Evolutionary conservation across 805 yeast genomes (phyloP).

Genomic region (Kodamaea kaohsiungensis): DNA sequence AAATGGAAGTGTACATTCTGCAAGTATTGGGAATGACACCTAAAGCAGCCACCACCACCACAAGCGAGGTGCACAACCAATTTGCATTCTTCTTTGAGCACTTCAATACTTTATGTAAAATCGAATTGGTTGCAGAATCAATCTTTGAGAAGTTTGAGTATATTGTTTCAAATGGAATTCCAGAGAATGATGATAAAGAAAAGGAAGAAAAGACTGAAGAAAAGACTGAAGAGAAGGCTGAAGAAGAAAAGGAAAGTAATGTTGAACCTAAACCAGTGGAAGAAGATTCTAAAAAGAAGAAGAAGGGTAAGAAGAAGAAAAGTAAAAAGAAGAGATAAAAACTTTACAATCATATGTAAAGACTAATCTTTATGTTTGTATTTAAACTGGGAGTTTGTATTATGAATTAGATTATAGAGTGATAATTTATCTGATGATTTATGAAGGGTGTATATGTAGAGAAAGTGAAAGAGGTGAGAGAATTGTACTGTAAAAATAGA

Average conservation of each 20-base stretch:
- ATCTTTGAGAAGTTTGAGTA: conserved; percentile 27
- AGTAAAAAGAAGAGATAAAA: conserved; percentile 20
- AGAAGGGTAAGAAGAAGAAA: conserved; percentile 32
- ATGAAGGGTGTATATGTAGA: background rate
- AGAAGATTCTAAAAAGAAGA: conserved; percentile 18
- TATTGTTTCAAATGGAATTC: conserved; percentile 14
- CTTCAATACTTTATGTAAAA: conserved; percentile 34
- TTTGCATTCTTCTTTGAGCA: conserved; percentile 27
- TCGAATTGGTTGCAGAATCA: conserved; percentile 29
- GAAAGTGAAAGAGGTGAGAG: background rate
- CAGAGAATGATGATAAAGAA: conserved; percentile 10
- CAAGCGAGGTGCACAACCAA: conserved; percentile 17
- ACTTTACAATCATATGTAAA: background rate
- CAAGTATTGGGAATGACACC: conserved; percentile 5
- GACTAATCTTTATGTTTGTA: background rate
- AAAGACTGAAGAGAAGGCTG: conserved; percentile 3
- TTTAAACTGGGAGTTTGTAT: background rate
- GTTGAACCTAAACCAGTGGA: conserved; percentile 27
- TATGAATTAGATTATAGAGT: conserved; percentile 1
- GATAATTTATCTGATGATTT: background rate
- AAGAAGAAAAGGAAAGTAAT: conserved; percentile 21
- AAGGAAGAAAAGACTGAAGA: conserved; percentile 7
- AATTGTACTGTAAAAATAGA: no score
- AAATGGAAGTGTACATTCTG: conserved; percentile 5
- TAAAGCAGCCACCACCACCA: conserved; percentile 3